A percentile compares a stretch with the other conserved stretches of the same genome.
These are phyloP conservation scores for Scheffersomyces insectosa DNA, from an alignment of 1,139 yeast species.

Conservation along the genomic window DNA sequence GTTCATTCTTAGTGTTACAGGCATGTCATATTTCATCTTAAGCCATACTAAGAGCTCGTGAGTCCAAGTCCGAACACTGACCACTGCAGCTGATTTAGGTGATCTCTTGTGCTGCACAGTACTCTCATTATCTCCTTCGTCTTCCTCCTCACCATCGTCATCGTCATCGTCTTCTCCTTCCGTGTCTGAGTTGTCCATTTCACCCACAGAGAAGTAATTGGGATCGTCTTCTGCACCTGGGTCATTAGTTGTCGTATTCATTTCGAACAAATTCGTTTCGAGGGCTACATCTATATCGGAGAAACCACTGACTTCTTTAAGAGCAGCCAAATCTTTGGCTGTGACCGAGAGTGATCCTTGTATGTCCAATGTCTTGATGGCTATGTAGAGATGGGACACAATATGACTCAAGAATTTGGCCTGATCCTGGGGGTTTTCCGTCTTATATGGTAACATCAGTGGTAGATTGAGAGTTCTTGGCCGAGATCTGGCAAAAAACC, in stretches of 20 bases:
- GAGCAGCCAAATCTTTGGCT: constrained; percentile 56
- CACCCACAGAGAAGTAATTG: constrained; percentile 19
- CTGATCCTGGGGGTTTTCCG: constrained; percentile 70
- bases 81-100: constrained; percentile 70
- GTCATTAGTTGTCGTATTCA: constrained; percentile 15
- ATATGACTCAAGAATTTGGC: constrained; percentile 79
- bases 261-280: constrained; percentile 52
- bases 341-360: constrained; percentile 72
- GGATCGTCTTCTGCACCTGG: constrained; percentile 21
- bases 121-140: constrained; percentile 35
- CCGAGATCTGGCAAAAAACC: constrained; percentile 54
- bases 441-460: constrained; percentile 70
- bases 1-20: constrained; percentile 59
- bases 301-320: constrained; percentile 22
- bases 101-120: constrained; percentile 55
- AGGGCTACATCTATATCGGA: constrained; percentile 53
- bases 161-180: constrained; percentile 35
- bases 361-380: constrained; percentile 73
- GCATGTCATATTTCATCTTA: constrained; percentile 80
- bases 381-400: constrained; percentile 74
- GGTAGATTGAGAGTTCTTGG: constrained; percentile 61
- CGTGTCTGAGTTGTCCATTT: constrained; percentile 29
- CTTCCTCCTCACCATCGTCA: constrained; percentile 30
- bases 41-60: constrained; percentile 81
- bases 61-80: constrained; percentile 84